These are phyloP conservation scores for Nidula microcarpa DNA, from an alignment of 768 basidiomycete genomes.

Conservation along the genomic window DNA sequence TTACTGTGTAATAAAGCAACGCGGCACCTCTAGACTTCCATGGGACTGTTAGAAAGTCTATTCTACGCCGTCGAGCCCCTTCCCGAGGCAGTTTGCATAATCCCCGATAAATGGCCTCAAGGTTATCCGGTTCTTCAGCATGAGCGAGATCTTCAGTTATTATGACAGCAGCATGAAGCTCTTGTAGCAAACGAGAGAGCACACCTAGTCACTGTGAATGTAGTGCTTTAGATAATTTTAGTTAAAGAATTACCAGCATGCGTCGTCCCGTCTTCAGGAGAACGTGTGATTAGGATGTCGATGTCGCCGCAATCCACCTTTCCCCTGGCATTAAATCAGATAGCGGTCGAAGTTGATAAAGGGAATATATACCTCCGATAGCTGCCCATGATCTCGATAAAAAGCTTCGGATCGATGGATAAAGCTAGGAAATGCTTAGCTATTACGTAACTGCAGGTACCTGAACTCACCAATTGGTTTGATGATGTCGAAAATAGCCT, in stretches of 20 bases:
- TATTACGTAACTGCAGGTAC: not conserved
- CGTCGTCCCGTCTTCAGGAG: slow-evolving; percentile 65
- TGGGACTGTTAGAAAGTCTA: slow-evolving; percentile 84
- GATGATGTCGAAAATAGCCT: slow-evolving; percentile 68
- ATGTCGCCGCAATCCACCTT: slow-evolving; percentile 87
- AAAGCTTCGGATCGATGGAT: slow-evolving; percentile 64
- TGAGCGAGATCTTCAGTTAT: slow-evolving; percentile 78
- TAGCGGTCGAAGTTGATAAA: not conserved
- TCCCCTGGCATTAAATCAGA: slow-evolving; percentile 44
- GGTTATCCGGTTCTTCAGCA: slow-evolving; percentile 61
- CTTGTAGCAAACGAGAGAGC: slow-evolving; percentile 52
- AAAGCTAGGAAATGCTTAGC: slow-evolving; percentile 45
- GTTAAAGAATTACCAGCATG: slow-evolving; percentile 51
- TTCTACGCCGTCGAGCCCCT: slow-evolving; percentile 56
- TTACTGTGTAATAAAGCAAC: slow-evolving; percentile 86
- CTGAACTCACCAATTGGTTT: slow-evolving; percentile 56
- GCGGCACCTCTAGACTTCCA: slow-evolving; percentile 80
- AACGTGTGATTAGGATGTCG: slow-evolving; percentile 83
- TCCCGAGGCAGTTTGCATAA: slow-evolving; percentile 57
- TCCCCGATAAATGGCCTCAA: slow-evolving; percentile 82
- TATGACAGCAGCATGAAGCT: slow-evolving; percentile 54
- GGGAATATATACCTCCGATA: slow-evolving; percentile 57
- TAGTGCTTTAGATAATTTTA: not conserved
- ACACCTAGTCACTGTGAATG: slow-evolving; percentile 43
- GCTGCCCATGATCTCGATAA: slow-evolving; percentile 89